phyloP scores from a whole-genome alignment of 2,329 filamentous ascomycete genomes.

The Colletotrichum tamarilloi region DNA sequence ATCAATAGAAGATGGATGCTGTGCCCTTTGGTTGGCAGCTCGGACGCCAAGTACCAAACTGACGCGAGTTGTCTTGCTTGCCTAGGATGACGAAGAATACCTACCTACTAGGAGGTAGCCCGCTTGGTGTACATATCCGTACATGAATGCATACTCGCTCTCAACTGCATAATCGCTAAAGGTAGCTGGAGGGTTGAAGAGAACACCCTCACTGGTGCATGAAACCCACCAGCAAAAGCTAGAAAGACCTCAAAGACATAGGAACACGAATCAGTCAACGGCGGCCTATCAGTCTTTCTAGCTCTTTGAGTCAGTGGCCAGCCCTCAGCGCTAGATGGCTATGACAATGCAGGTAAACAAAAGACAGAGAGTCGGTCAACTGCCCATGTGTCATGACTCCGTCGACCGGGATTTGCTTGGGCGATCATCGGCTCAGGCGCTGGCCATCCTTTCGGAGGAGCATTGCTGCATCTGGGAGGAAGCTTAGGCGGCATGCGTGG shows the following conservation, averaged over 20 bases:
- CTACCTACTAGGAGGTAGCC: no score
- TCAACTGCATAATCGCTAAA: neutral
- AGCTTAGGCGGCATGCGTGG: constrained; percentile 21
- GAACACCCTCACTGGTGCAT: constrained; percentile 33
- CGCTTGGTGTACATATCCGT: neutral
- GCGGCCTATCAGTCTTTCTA: constrained; percentile 14
- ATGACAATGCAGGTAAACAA: constrained; percentile 1
- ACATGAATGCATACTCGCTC: neutral
- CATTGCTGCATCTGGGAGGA: constrained; percentile 27
- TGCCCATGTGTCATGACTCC: constrained; percentile 30
- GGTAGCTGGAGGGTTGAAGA: neutral
- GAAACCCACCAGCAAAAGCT: constrained; percentile 33
- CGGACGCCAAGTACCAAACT: neutral
- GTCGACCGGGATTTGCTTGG: constrained; percentile 26
- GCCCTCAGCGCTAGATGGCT: constrained; percentile 6
- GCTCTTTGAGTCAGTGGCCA: constrained; percentile 25
- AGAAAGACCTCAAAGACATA: neutral
- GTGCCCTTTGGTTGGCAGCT: neutral
- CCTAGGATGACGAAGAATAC: constrained; percentile 1
- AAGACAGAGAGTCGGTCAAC: constrained; percentile 20
- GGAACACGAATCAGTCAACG: constrained; percentile 31
- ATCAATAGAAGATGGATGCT: neutral
- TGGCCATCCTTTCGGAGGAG: constrained; percentile 9
- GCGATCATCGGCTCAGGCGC: constrained; percentile 20
- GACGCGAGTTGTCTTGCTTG: constrained; percentile 15